Evolutionary conservation across 352 stramenopile genomes (phyloP), one percentile per base, ranked within the genome.

Genomic region (Globisporangium polare): DNA sequence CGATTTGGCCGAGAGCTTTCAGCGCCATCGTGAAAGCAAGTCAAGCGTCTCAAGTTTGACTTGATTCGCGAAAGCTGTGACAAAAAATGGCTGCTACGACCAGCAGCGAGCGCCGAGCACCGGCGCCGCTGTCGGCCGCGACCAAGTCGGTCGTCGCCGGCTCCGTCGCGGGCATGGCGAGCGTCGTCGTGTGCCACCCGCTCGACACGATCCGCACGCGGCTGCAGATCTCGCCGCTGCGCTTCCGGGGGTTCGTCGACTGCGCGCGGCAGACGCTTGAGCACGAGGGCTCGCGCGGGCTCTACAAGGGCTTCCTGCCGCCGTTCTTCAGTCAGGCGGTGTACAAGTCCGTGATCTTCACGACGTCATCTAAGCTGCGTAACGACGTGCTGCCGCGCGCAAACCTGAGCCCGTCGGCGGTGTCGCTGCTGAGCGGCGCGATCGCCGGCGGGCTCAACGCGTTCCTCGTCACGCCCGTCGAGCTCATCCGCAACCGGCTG

Each of bases 291-390:
- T 58, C 86, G 43, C 69, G 64, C 24, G 86, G 77, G 47, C 68
- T 95, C 46, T 95, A 94, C 73, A 93, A 92, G 57, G 86, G 86
- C 37, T 92, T 95, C 45, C 71, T 92, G 51, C 81, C 83, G n/a
- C 86, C 86, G 4, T 93, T 95, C 67, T 90, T 90, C 66, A 91
- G 83, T 52, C 86, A 95, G 63, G 86, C 81, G 1, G 73, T 95
- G 51, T 95, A 95, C 81, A 95, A 95, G 66, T 85, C 86, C 37
- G 83, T 95, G 53, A 95, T 95, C 65, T 95, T 95, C 66, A 92
- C 83, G 27, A 88, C 75, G 2, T 90, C 82, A 5, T 74, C 79
- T 29, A 73, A 62, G 53, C 59, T 88, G n/a, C 79, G 79, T 55
- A 75, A 69, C 29, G 79, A 91, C 37, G 62, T 88, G 13, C 63